phyloP scores from a whole-genome alignment of 192 early-diverging fungal genomes.

The Backusella tuberculispora region DNA sequence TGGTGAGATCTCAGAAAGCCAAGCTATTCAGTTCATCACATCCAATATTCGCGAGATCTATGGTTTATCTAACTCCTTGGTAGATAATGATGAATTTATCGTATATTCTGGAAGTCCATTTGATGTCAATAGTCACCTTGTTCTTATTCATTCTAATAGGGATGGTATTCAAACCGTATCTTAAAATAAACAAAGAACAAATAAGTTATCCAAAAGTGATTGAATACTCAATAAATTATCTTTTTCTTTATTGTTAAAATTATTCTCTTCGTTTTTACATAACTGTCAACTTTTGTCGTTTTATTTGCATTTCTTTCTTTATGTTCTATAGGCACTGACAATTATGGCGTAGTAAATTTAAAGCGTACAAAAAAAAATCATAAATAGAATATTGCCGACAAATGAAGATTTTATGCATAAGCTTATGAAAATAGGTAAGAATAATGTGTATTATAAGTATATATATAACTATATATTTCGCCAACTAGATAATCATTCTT shows the following conservation, averaged over 20 bases:
- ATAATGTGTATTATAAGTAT: not conserved
- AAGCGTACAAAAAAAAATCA: too few relatives aligned
- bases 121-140: slow-evolving; percentile 51
- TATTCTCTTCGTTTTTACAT: not conserved
- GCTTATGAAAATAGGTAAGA: slow-evolving; percentile 22
- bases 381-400: too few relatives aligned
- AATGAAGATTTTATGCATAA: not conserved
- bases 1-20: slow-evolving; percentile 50
- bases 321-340: too few relatives aligned
- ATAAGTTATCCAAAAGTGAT: not conserved
- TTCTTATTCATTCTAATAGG: slow-evolving; percentile 20
- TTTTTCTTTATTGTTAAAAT: not conserved
- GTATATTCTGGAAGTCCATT: slow-evolving; percentile 68
- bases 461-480: not conserved
- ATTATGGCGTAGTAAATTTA: too few relatives aligned
- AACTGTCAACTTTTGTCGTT: too few relatives aligned
- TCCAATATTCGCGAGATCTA: slow-evolving; percentile 73
- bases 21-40: slow-evolving; percentile 72
- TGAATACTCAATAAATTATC: not conserved
- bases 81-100: slow-evolving; percentile 50
- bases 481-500: not conserved
- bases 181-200: not conserved
- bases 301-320: too few relatives aligned
- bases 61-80: slow-evolving; percentile 45
- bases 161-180: not conserved